A percentile compares a stretch with the other conserved stretches of the same genome.
These are phyloP conservation scores for Monosporascus sp. DNA, from an alignment of 2,329 filamentous ascomycete genomes.

Conservation along the genomic window DNA sequence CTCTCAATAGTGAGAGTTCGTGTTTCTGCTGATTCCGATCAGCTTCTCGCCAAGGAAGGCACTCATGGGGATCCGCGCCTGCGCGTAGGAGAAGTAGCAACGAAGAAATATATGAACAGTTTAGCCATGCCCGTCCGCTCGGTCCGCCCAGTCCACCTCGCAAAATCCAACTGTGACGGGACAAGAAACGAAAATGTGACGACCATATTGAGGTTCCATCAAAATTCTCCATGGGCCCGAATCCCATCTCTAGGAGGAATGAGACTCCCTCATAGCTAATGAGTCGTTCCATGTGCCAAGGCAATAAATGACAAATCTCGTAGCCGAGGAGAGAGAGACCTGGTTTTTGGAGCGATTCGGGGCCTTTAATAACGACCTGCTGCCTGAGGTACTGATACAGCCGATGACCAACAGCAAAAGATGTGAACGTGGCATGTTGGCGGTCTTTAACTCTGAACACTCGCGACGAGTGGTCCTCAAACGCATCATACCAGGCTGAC, in stretches of 20 bases:
- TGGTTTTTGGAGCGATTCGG: background rate
- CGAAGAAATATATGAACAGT: fast-evolving
- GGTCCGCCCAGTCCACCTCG: too few species aligned
- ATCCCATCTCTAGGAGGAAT: background rate
- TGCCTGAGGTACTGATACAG: background rate
- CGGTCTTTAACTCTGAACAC: too few species aligned
- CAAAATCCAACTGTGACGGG: too few species aligned
- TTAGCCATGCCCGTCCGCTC: background rate
- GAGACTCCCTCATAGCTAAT: background rate
- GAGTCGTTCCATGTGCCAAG: too few species aligned
- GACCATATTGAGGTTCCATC: background rate
- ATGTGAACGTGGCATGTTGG: background rate
- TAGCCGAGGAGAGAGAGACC: background rate
- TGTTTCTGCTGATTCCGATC: background rate
- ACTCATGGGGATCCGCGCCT: background rate
- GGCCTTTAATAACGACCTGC: background rate
- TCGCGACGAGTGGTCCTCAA: background rate
- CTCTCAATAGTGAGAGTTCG: background rate
- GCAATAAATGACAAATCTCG: background rate
- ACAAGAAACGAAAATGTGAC: background rate
- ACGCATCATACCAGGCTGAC: background rate
- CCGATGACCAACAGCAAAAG: background rate
- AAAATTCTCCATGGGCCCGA: background rate
- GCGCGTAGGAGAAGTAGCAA: background rate
- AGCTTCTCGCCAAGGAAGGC: background rate